Conservation (phyloP, 164 flowering plant genomes). For the Kingdonia uniflora region DNA sequence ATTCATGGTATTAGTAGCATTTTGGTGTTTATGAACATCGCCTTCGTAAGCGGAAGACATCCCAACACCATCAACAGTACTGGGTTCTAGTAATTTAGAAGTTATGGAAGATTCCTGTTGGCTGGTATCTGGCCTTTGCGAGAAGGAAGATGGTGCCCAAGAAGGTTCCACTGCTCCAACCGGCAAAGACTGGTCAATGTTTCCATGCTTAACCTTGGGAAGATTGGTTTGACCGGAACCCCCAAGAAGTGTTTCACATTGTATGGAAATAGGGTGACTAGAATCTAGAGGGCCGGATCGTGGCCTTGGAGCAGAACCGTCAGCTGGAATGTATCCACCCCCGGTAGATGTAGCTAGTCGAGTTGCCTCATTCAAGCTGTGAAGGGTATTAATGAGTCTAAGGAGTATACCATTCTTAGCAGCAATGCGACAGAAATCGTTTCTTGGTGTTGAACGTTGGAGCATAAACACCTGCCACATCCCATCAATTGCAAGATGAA, state of each 20-base stretch:
- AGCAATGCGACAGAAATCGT: conserved; percentile 96
- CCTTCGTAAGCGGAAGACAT: conserved; percentile 29
- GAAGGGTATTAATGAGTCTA: conserved; percentile 90
- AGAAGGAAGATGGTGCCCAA: conserved; percentile 6
- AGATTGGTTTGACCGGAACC: too few species aligned
- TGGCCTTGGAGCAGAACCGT: conserved; percentile 45
- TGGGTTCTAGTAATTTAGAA: conserved; percentile 35
- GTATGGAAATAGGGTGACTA: too few species aligned
- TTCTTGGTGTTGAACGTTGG: conserved; percentile 79
- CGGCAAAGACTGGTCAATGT: conserved; percentile 1
- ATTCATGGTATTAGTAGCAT: conserved; percentile 25
- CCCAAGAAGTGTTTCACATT: conserved; percentile 30
- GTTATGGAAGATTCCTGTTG: conserved; percentile 32
- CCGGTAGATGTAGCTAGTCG: conserved; percentile 67
- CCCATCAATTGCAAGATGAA: conserved; percentile 97
- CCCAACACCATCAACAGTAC: conserved; percentile 27
- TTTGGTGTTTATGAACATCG: conserved; percentile 47
- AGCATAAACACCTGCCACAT: conserved; percentile 99
- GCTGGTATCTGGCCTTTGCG: conserved; percentile 14
- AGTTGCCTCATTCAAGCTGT: conserved; percentile 96
- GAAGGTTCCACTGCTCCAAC: conserved; percentile 3
- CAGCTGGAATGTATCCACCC: conserved; percentile 38
- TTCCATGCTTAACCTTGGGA: conserved; percentile 4
- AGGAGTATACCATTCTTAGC: conserved; percentile 89
- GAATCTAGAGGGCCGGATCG: conserved; percentile 74